A percentile compares a stretch with the other conserved stretches of the same genome.
These are phyloP conservation scores for Mortierella claussenii DNA, from an alignment of 192 early-diverging fungal species.

Conservation along the genomic window DNA sequence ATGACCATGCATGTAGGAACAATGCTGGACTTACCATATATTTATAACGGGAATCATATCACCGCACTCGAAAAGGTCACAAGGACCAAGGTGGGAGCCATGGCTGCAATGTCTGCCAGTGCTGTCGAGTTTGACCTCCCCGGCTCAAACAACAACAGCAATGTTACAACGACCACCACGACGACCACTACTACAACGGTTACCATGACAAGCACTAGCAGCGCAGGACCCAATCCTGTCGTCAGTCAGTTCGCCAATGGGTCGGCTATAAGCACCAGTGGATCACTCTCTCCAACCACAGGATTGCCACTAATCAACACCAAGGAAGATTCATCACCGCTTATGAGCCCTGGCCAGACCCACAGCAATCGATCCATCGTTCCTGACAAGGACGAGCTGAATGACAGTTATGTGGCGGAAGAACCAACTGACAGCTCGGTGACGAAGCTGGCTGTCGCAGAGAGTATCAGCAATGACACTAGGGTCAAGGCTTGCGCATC, in stretches of 20 bases:
- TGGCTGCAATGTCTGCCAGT: conserved; percentile 46
- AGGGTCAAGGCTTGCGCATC: not conserved
- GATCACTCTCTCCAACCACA: conserved; percentile 3
- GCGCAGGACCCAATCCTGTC: conserved; percentile 5
- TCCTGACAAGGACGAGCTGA: not conserved
- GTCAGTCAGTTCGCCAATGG: conserved; percentile 8
- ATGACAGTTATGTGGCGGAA: not conserved
- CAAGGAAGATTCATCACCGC: conserved; percentile 20
- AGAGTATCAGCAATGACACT: not conserved
- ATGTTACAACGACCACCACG: conserved; percentile 24
- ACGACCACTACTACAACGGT: conserved; percentile 31
- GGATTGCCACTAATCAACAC: conserved; percentile 9
- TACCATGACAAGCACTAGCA: conserved; percentile 12
- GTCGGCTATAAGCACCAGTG: not conserved
- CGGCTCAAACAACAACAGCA: conserved; percentile 19
- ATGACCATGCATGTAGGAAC: conserved; percentile 52
- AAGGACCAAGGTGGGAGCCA: conserved; percentile 43
- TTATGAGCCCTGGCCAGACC: conserved; percentile 6
- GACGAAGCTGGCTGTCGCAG: conserved; percentile 8
- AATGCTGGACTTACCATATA: conserved; percentile 69
- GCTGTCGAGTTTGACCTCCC: conserved; percentile 35
- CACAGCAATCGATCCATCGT: conserved; percentile 22
- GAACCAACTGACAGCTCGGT: conserved; percentile 2
- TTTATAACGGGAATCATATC: conserved; percentile 58
- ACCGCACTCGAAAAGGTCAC: conserved; percentile 41